A percentile compares a stretch with the other conserved stretches of the same genome.
These are phyloP conservation scores for Trypanosomatidae sp. DNA, from an alignment of 208 protist species.

Conservation along the genomic window DNA sequence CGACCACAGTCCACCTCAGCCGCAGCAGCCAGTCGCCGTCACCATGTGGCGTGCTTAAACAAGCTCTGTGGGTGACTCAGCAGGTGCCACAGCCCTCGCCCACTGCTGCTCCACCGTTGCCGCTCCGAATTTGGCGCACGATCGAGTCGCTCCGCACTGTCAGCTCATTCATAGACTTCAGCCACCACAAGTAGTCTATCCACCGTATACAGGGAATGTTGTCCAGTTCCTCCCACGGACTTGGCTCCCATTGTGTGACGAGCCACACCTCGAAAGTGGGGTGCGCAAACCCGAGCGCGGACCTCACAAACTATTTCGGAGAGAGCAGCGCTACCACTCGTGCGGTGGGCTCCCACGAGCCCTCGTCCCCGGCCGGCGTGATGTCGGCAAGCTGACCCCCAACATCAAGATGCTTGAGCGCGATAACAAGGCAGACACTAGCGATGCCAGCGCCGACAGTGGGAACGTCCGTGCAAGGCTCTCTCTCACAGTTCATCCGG, in stretches of 20 bases:
- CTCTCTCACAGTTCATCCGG: slow-evolving; percentile 5
- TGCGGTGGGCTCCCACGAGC: slow-evolving; percentile 24
- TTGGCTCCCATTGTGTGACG: slow-evolving; percentile 7
- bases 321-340: slow-evolving; percentile 24
- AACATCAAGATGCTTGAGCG: slow-evolving; percentile 12
- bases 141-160: slow-evolving; percentile 12
- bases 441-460: slow-evolving; percentile 17
- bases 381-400: slow-evolving; percentile 5
- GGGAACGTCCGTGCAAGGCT: slow-evolving; percentile 15
- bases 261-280: slow-evolving; percentile 16
- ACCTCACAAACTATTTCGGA: slow-evolving; percentile 13
- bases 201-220: slow-evolving; percentile 18
- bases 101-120: slow-evolving; percentile 6
- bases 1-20: slow-evolving; percentile 10
- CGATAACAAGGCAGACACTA: slow-evolving; percentile 7
- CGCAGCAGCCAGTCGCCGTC: slow-evolving; percentile 11
- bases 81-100: not conserved
- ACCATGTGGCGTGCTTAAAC: slow-evolving; percentile 16
- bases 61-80: slow-evolving; percentile 1
- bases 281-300: slow-evolving; percentile 12
- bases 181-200: slow-evolving; percentile 21
- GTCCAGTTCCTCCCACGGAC: slow-evolving; percentile 13
- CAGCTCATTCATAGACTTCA: slow-evolving; percentile 5
- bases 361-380: slow-evolving; percentile 13
- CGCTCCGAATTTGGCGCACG: slow-evolving; percentile 6